A percentile compares a stretch with the other conserved stretches of the same genome.
phyloP scores from a whole-genome alignment of 176 grass and related monocot species.

The Triticum turgidum region DNA sequence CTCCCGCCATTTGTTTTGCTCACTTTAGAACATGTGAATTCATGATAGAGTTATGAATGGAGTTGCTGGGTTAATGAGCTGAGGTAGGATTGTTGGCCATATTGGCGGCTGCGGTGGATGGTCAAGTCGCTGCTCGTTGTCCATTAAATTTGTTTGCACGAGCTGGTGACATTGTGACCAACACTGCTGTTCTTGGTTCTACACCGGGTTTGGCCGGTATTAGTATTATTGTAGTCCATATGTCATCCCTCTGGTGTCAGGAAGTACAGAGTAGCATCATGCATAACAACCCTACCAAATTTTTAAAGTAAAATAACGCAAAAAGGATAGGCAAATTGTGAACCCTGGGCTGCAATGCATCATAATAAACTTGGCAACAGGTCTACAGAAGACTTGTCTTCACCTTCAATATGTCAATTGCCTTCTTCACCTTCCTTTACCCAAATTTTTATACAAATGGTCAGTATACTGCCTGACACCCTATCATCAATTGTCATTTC shows the following conservation, averaged over 20 bases:
- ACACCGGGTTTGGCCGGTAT: not conserved
- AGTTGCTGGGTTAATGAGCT: not conserved
- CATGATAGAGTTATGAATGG: not conserved
- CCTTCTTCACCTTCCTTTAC: not conserved
- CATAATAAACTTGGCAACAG: not conserved
- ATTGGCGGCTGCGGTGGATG: not conserved
- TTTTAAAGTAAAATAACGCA: not conserved
- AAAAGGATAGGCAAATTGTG: not conserved
- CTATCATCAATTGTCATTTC: not conserved
- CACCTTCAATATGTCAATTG: not conserved
- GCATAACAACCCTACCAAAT: not conserved
- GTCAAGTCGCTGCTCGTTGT: not conserved
- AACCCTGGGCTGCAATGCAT: not conserved
- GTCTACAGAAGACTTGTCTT: not conserved
- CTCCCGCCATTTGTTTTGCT: not conserved
- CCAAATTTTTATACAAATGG: not conserved
- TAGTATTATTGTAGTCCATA: not conserved
- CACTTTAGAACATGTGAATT: not conserved
- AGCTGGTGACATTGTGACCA: not conserved
- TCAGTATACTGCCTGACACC: not conserved
- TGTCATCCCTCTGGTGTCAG: not conserved
- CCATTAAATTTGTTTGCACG: not conserved
- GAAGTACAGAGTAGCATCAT: not conserved
- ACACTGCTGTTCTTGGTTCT: not conserved
- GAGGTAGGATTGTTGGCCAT: not conserved